Base-by-base conservation (phyloP, 495 filamentous ascomycete species). In the Trichocladium antarcticum region DNA sequence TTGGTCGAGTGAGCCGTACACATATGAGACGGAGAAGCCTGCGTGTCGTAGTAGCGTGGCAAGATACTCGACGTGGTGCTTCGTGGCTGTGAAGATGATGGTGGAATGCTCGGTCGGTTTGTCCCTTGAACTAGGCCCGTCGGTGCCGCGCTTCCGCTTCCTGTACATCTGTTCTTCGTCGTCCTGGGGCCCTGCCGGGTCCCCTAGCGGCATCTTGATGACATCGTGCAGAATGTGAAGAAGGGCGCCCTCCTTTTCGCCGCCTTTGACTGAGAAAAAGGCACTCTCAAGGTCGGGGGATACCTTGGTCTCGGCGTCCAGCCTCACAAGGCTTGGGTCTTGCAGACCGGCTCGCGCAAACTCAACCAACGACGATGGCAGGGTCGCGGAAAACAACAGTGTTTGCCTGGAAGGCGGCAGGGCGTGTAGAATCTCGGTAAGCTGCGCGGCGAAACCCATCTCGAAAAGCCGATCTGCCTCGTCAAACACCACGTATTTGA, bases 61-160 rank as follows among this genome's bases (percentile, higher is more conserved):
- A 6, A 98, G 66, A 64, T 95, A 97, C 57, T 98, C 92, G n/a
- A 98, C 92, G 56, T 96, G 88, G 65, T 97, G 90, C 58, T 97
- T 97, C 0, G 92, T 97, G 7, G 92, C 87, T 1, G 84, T 76
- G 63, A 98, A 98, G 14, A 98, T 68, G 50, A 98, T 95, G 0
- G 92, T 98, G 0, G 92, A 93, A 61, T 94, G 79, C 38, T 78
- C 71, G 0, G 81, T 84, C 3, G 84, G 82, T 43, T 80, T 80
- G 24, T 72, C 69, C 34, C 60, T 63, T 6, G 54, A 68, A 39
- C 76, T 74, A 19, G 64, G 52, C 5, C 60, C 68, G 41, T 76
- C 68, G 1, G 64, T 67, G 4, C 72, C 72, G 46, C 84, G 72
- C 67, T 89, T 89, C 49, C 84, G 74, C 62, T 89, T 88, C 54